Conservation (phyloP, 148 eudicot species). For the Selenicereus undatus region DNA sequence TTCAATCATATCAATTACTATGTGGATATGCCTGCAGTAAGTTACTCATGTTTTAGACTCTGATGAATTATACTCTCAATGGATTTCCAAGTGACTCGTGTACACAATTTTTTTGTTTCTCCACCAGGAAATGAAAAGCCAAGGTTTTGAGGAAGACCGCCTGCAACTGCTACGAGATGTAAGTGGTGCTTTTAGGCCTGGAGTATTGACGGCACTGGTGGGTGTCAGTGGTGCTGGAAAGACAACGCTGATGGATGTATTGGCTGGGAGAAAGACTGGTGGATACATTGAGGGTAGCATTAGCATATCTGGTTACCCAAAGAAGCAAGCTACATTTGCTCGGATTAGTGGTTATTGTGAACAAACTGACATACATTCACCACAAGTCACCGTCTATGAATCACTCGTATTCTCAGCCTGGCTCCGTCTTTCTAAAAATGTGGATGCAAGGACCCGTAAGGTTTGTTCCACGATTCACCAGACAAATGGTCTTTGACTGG, state of each 20-base stretch:
- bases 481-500: background rate
- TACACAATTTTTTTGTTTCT: conserved; percentile 5
- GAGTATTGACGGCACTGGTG: conserved; percentile 71
- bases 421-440: conserved; percentile 61
- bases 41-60: conserved; percentile 14
- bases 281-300: conserved; percentile 61
- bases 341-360: conserved; percentile 74
- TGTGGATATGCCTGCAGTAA: conserved; percentile 65
- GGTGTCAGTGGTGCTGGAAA: conserved; percentile 85
- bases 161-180: conserved; percentile 58
- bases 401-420: conserved; percentile 69
- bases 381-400: conserved; percentile 65
- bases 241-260: conserved; percentile 69
- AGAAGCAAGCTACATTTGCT: conserved; percentile 69
- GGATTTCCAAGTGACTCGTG: background rate
- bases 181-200: conserved; percentile 72
- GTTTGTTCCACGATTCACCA: conserved; percentile 21
- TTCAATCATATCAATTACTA: conserved; percentile 57
- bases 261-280: conserved; percentile 69
- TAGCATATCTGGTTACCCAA: conserved; percentile 55
- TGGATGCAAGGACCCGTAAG: conserved; percentile 41
- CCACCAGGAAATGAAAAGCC: conserved; percentile 54
- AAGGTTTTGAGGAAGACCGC: conserved; percentile 48
- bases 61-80: background rate
- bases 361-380: conserved; percentile 71